A percentile compares a stretch with the other conserved stretches of the same genome.
Conservation (phyloP, 345 rosid genomes). For the Passiflora organensis region DNA sequence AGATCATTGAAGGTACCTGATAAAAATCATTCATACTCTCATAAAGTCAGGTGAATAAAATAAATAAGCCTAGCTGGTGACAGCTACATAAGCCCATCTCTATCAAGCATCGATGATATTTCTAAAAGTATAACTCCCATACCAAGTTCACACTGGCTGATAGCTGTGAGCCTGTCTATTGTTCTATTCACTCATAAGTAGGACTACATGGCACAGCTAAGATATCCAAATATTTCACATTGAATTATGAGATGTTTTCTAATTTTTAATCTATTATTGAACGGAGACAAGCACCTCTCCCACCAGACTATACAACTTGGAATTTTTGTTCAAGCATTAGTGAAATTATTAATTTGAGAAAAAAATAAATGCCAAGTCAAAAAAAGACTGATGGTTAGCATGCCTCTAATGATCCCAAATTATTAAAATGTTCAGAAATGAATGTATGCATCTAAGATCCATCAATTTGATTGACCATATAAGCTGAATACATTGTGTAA, state of each 20-base stretch:
- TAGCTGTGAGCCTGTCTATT: neutral
- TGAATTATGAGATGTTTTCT: no score
- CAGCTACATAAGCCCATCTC: conserved; percentile 5
- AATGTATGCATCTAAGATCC: no score
- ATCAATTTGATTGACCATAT: conserved; percentile 1
- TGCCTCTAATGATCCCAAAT: neutral
- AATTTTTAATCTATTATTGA: no score
- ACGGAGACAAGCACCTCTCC: no score
- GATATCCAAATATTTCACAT: no score
- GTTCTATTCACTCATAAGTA: no score
- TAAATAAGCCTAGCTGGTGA: conserved; percentile 5
- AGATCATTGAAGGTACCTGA: conserved; percentile 93
- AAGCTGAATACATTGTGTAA: conserved; percentile 6
- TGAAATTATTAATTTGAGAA: neutral
- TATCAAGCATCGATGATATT: neutral
- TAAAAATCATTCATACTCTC: conserved; percentile 14
- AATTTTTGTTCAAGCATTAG: no score
- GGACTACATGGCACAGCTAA: no score
- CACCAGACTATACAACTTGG: no score
- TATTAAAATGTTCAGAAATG: conserved; percentile 2
- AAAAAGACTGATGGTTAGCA: neutral
- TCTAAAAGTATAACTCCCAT: no score
- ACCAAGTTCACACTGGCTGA: no score
- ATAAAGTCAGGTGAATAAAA: neutral
- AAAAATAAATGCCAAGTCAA: neutral